Evolutionary conservation across 2,329 filamentous ascomycete species (phyloP).

Genomic region (Fusarium begoniae): DNA sequence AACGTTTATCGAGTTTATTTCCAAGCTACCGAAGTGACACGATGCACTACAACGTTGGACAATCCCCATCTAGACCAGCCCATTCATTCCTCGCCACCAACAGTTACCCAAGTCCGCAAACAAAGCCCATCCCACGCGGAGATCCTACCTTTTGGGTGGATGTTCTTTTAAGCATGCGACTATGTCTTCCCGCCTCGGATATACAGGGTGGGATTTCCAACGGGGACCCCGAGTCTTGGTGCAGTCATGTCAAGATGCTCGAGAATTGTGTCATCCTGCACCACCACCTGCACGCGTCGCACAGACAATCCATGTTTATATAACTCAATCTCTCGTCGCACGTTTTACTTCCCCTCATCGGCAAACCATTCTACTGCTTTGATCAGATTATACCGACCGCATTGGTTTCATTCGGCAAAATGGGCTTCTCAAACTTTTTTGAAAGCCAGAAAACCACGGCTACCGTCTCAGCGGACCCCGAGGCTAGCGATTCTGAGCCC

Average conservation of each 20-base stretch:
- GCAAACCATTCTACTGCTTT: neutral
- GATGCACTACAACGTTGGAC: neutral
- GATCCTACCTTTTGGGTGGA: accelerated
- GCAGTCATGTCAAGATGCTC: neutral
- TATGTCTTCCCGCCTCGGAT: neutral
- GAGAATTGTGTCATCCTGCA: slow-evolving; percentile 18
- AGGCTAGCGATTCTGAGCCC: slow-evolving; percentile 24
- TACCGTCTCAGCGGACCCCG: neutral
- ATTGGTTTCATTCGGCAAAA: neutral
- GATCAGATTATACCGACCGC: neutral
- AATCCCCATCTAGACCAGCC: neutral
- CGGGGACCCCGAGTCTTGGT: neutral
- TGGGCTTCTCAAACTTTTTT: slow-evolving; percentile 21
- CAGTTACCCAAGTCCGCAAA: neutral
- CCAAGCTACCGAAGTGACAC: neutral
- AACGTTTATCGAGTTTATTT: accelerated
- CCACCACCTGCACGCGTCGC: neutral
- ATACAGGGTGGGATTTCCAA: neutral
- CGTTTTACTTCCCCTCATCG: neutral
- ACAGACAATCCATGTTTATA: slow-evolving; percentile 6
- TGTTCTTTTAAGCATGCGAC: neutral
- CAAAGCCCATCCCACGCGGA: neutral
- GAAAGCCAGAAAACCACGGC: slow-evolving; percentile 8
- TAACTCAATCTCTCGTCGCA: neutral
- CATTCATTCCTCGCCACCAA: neutral